Percentiles rank a stretch among this genome's conserved stretches.
Evolutionary conservation across 164 flowering plant species (phyloP).

Genomic region (Nelumbo lutea): DNA sequence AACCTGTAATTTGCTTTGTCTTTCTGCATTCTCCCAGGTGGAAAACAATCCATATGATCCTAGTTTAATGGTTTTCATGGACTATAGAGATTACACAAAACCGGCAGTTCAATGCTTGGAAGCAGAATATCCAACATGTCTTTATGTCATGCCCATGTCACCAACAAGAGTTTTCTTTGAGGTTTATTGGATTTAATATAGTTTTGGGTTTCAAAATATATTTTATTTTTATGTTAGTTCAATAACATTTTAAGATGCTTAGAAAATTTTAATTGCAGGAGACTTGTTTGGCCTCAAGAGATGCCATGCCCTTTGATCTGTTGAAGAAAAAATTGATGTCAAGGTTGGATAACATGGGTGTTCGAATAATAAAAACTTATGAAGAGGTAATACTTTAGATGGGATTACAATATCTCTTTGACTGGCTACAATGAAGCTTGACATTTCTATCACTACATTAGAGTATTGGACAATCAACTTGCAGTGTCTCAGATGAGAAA

Average conservation of each 20-base stretch:
- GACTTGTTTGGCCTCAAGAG: slow-evolving; percentile 91
- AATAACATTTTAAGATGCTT: not conserved
- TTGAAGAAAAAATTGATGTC: slow-evolving; percentile 72
- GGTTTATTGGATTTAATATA: slow-evolving; percentile 35
- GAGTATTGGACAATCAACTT: too few relatives aligned
- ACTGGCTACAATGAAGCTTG: not conserved
- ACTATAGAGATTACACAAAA: slow-evolving; percentile 73
- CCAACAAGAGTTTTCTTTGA: slow-evolving; percentile 90
- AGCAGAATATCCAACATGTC: slow-evolving; percentile 80
- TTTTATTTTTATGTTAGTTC: not conserved
- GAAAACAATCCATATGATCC: slow-evolving; percentile 95
- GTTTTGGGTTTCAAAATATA: not conserved
- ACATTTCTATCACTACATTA: not conserved
- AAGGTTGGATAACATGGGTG: slow-evolving; percentile 78
- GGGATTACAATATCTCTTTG: not conserved
- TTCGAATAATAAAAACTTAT: slow-evolving; percentile 54
- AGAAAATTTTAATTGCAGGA: slow-evolving; percentile 46
- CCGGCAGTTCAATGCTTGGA: slow-evolving; percentile 42
- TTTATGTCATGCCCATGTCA: slow-evolving; percentile 93
- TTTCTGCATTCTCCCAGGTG: slow-evolving; percentile 45
- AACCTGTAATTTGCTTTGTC: not conserved
- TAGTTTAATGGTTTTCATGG: slow-evolving; percentile 96
- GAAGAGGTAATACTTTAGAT: slow-evolving; percentile 67
- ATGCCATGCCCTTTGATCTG: slow-evolving; percentile 86
- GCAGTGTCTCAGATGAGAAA: too few relatives aligned